phyloP scores from a whole-genome alignment of 352 stramenopile species.

The Globisporangium carolinianum region DNA sequence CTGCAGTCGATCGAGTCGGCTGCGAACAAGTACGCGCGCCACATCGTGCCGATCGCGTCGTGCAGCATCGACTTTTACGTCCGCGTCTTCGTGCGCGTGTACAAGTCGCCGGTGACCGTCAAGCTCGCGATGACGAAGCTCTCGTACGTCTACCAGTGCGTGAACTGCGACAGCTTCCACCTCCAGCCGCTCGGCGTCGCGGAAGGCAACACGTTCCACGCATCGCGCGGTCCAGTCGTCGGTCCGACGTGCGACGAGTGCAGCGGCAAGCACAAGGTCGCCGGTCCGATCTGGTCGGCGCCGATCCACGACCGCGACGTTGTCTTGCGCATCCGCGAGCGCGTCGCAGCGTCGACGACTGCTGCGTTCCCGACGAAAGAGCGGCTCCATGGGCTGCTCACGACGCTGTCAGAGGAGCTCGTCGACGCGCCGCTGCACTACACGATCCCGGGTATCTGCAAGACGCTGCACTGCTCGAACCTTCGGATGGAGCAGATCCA shows the following conservation, averaged over 20 bases:
- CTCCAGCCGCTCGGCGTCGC: conserved; percentile 90
- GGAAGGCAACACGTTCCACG: conserved; percentile 82
- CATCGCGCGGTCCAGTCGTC: conserved; percentile 65
- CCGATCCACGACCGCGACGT: conserved; percentile 93
- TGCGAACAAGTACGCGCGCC: conserved; percentile 94
- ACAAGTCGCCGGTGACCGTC: conserved; percentile 92
- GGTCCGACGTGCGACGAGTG: conserved; percentile 76
- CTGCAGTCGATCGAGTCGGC: conserved; percentile 93
- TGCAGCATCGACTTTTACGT: conserved; percentile 99
- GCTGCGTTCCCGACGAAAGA: conserved; percentile 87
- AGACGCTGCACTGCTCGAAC: conserved; percentile 90
- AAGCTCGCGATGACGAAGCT: conserved; percentile 91
- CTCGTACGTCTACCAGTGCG: conserved; percentile 88
- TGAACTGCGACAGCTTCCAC: conserved; percentile 97
- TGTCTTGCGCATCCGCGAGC: conserved; percentile 76
- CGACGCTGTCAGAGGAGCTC: conserved; percentile 93
- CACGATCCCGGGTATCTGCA: conserved; percentile 90
- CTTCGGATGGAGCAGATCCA: conserved; percentile 93
- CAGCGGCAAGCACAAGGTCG: conserved; percentile 85
- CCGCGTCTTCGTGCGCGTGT: conserved; percentile 98
- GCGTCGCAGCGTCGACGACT: conserved; percentile 67
- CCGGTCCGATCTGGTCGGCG: conserved; percentile 96
- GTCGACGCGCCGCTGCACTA: conserved; percentile 96
- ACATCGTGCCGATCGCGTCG: conserved; percentile 96
- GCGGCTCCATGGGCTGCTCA: conserved; percentile 92